Evolutionary conservation across 371 early-diverging fungal genomes (phyloP), one percentile per base, ranked within the genome.

Genomic region (Mortierella sp.): DNA sequence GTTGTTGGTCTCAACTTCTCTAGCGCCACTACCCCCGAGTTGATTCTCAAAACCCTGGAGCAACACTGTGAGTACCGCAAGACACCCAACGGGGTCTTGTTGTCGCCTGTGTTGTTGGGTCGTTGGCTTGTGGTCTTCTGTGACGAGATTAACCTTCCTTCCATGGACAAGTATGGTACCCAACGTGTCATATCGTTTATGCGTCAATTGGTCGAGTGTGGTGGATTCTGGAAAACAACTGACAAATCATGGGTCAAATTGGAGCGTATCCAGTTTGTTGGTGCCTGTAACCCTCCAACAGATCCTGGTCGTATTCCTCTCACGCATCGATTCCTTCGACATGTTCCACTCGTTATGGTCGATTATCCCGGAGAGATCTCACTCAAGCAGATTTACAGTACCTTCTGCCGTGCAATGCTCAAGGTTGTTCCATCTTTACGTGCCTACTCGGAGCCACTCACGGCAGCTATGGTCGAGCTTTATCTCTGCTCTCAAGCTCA

Each of bases 201-300:
- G 77, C 92, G 99, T 45, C 98, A 97, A 75, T 84, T 99, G 63
- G 93, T 99, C 10, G 98, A 98, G 84, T 94, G 95, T 77, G 95
- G 96, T 66, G 99, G 99, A 38, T 99, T 94, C 90, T 99, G 98
- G 98, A 88, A 98, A 69, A 90, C 96, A 0, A 82, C 90, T 4
- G 97, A 97, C 83, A 94, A 96, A 74, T 84, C 93, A 16, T 99
- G 98, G 98, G 97, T 99, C 36, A 84, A 89, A 43, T 84, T 99
- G 45, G 97, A 98, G 87, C 93, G 97, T 43, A 96, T 99, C 65
- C 98, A 98, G 85, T 97, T 99, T 85, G 98, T 99, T 15, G 99
- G 99, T 68, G 99, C 99, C 16, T 99, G 99, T 88, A 99, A 99
- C 74, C 99, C 99, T 59, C 99, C 99, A 1, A 99, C 99, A 0